These are phyloP conservation scores for Phaeophleospora eucalypticola DNA, from an alignment of 2,329 filamentous ascomycete genomes.

Conservation along the genomic window DNA sequence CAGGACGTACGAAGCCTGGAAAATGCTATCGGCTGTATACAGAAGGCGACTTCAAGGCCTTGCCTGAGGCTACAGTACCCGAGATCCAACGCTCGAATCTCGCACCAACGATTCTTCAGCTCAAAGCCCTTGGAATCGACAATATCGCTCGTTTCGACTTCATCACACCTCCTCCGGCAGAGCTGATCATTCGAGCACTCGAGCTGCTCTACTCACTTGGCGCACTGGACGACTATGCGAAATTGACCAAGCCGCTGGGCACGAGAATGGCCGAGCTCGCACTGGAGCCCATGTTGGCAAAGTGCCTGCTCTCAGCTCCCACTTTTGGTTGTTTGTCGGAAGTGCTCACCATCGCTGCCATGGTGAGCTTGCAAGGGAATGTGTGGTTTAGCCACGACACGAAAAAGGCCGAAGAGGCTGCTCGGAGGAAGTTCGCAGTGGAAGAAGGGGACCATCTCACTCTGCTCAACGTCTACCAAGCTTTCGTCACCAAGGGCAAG, in stretches of 20 bases:
- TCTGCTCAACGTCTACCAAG: slow-evolving; percentile 86
- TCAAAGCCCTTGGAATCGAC: slow-evolving; percentile 92
- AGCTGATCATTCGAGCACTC: slow-evolving; percentile 78
- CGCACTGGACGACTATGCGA: slow-evolving; percentile 83
- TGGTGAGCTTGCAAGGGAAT: slow-evolving; percentile 80
- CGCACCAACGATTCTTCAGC: slow-evolving; percentile 79
- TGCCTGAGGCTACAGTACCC: slow-evolving; percentile 72
- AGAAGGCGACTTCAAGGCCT: slow-evolving; percentile 61
- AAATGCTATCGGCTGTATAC: slow-evolving; percentile 95
- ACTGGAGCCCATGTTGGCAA: slow-evolving; percentile 93
- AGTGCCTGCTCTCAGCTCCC: slow-evolving; percentile 71
- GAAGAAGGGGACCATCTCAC: slow-evolving; percentile 94
- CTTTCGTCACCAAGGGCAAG: slow-evolving; percentile 76
- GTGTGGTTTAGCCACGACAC: slow-evolving; percentile 80
- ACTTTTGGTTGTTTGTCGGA: slow-evolving; percentile 77
- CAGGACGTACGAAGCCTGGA: slow-evolving; percentile 80
- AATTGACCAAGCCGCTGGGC: slow-evolving; percentile 84
- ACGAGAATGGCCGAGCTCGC: slow-evolving; percentile 88
- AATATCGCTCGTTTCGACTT: slow-evolving; percentile 91
- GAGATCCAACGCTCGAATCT: slow-evolving; percentile 92
- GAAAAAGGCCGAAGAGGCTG: slow-evolving; percentile 69
- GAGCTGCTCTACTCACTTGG: slow-evolving; percentile 85
- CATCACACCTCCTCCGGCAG: slow-evolving; percentile 76
- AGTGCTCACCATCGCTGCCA: slow-evolving; percentile 86
- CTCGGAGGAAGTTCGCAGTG: slow-evolving; percentile 76